Conservation (phyloP, 2,329 filamentous ascomycete species). For the Pleurostoma richardsiae region DNA sequence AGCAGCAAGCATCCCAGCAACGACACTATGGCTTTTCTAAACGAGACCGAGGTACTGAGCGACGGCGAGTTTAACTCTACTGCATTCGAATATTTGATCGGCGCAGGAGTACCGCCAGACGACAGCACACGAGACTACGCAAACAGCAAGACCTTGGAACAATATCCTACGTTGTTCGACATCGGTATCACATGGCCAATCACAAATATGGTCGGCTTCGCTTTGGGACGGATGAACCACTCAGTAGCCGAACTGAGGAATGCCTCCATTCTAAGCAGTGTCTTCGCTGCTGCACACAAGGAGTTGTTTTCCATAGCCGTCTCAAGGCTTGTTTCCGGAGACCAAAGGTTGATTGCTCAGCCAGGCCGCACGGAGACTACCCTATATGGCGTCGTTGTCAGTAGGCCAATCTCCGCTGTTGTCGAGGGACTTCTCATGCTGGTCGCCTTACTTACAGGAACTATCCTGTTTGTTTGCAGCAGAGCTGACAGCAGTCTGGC, state of each 20-base stretch:
- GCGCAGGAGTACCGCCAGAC: slow-evolving; percentile 14
- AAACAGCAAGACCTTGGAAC: slow-evolving; percentile 15
- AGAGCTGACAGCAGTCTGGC: slow-evolving; percentile 11
- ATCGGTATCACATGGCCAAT: slow-evolving; percentile 11
- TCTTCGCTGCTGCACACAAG: slow-evolving; percentile 19
- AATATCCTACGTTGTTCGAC: slow-evolving; percentile 11
- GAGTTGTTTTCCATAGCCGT: slow-evolving; percentile 23
- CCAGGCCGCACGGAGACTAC: slow-evolving; percentile 3
- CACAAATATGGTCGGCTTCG: slow-evolving; percentile 27
- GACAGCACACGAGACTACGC: slow-evolving; percentile 15
- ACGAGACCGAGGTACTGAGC: slow-evolving; percentile 6
- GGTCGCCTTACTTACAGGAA: slow-evolving; percentile 9
- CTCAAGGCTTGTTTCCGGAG: slow-evolving; percentile 7
- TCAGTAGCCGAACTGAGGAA: slow-evolving; percentile 12
- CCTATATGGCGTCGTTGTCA: slow-evolving; percentile 23
- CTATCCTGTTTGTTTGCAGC: slow-evolving; percentile 11
- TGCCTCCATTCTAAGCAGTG: not conserved
- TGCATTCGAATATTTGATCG: slow-evolving; percentile 26
- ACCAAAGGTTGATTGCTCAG: too few relatives aligned
- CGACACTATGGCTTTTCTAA: slow-evolving; percentile 5
- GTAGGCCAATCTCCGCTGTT: slow-evolving; percentile 18
- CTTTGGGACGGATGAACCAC: slow-evolving; percentile 15
- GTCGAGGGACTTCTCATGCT: slow-evolving; percentile 21
- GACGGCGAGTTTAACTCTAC: slow-evolving; percentile 25
- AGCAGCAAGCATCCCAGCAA: slow-evolving; percentile 4